Conservation (phyloP, 768 basidiomycete genomes). For the Leccinellum rugosiceps region DNA sequence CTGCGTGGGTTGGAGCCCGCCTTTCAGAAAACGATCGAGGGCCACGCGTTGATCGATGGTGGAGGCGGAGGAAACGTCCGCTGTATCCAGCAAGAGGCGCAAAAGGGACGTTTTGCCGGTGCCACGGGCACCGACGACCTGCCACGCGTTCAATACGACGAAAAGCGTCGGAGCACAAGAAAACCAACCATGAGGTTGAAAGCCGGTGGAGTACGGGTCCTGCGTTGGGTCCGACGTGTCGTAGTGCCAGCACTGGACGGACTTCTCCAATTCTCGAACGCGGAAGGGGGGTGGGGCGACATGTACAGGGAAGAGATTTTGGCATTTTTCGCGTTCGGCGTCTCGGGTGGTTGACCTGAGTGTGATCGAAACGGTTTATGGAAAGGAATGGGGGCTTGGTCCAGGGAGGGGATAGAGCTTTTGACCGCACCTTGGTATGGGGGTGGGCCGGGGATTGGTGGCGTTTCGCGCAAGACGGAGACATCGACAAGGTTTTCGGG, state of each 20-base stretch:
- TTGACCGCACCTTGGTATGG: conserved; percentile 65
- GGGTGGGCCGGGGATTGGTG: conserved; percentile 29
- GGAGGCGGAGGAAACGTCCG: conserved; percentile 76
- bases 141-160: conserved; percentile 4
- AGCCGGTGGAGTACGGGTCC: conserved; percentile 64
- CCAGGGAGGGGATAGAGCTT: conserved; percentile 57
- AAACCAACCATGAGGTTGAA: conserved; percentile 80
- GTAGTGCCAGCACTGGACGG: conserved; percentile 33
- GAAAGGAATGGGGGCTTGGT: conserved; percentile 62
- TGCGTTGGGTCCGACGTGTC: conserved; percentile 59
- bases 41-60: conserved; percentile 68
- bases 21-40: conserved; percentile 62
- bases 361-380: conserved; percentile 72
- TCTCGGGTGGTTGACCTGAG: conserved; percentile 37
- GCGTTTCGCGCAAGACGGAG: conserved; percentile 53
- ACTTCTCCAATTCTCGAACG: conserved; percentile 57
- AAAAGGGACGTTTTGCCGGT: conserved; percentile 85
- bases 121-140: conserved; percentile 79
- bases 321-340: conserved; percentile 32
- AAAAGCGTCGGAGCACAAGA: not conserved
- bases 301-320: conserved; percentile 73
- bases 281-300: conserved; percentile 52
- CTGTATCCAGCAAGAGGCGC: conserved; percentile 78
- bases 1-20: conserved; percentile 56
- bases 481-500: conserved; percentile 80